These are phyloP conservation scores for Aspergillus carbonarius DNA, from an alignment of 2,329 filamentous ascomycete species.

Conservation along the genomic window DNA sequence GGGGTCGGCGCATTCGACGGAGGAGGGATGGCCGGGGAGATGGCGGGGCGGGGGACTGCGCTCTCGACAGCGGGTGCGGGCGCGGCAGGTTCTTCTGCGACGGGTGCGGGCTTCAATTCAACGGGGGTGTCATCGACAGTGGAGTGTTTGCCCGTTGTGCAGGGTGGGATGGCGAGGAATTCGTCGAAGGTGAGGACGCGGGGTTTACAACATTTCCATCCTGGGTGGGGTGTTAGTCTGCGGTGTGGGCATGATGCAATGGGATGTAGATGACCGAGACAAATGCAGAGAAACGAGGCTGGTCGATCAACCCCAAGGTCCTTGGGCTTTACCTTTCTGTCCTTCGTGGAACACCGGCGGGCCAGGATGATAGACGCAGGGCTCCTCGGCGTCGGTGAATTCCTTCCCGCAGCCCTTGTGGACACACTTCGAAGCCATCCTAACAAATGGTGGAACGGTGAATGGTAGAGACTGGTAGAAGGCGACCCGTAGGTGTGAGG, in stretches of 20 bases:
- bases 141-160: constrained; percentile 89
- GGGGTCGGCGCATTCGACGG: constrained; percentile 34
- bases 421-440: constrained; percentile 69
- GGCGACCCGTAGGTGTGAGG: background rate
- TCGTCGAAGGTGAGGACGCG: constrained; percentile 97
- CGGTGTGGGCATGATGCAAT: background rate
- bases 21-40: constrained; percentile 32
- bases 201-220: constrained; percentile 99
- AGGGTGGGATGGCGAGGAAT: constrained; percentile 89
- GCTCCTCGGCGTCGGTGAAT: constrained; percentile 77
- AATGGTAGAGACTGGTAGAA: background rate
- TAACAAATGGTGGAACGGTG: constrained; percentile 4
- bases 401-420: constrained; percentile 93
- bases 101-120: constrained; percentile 41
- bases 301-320: constrained; percentile 25
- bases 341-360: constrained; percentile 96
- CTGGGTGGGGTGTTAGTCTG: constrained; percentile 47
- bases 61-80: constrained; percentile 16
- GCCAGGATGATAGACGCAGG: constrained; percentile 88
- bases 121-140: constrained; percentile 72
- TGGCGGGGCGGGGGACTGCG: constrained; percentile 18
- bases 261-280: background rate
- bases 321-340: constrained; percentile 75
- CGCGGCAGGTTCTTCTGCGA: constrained; percentile 20
- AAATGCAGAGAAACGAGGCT: background rate